phyloP scores from a whole-genome alignment of 169 alveolate species.

The Sarcocystis neurona region DNA sequence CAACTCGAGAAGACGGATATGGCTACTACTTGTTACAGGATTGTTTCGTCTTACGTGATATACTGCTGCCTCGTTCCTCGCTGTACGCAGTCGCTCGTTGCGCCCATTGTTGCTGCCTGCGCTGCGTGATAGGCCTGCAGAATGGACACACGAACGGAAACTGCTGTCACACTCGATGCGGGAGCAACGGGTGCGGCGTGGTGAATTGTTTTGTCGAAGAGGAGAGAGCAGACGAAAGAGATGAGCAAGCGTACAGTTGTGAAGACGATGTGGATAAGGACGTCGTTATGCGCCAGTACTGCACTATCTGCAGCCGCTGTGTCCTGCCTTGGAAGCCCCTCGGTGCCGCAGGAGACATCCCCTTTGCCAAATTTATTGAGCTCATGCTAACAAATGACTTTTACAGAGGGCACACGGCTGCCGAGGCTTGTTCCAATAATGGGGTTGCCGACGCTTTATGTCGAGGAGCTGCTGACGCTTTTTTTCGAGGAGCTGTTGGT shows the following conservation, averaged over 20 bases:
- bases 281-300: background rate
- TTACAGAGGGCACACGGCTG: too few species aligned
- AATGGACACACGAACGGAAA: background rate
- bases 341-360: background rate
- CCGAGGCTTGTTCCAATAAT: too few species aligned
- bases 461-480: too few species aligned
- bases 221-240: background rate
- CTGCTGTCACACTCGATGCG: background rate
- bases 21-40: too few species aligned
- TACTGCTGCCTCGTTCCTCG: too few species aligned
- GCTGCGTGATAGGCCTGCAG: background rate
- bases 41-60: too few species aligned
- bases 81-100: too few species aligned
- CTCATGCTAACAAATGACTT: background rate
- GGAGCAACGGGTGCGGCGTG: background rate
- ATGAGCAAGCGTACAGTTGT: background rate
- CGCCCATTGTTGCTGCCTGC: too few species aligned
- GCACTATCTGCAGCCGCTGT: background rate
- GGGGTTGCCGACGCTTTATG: too few species aligned
- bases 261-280: background rate
- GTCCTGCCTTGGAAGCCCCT: background rate
- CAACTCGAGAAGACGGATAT: too few species aligned
- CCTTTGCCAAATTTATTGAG: conserved; percentile 16
- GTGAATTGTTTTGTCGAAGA: background rate
- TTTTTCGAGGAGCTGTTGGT: too few species aligned